Percentiles rank a stretch among this genome's conserved stretches.
Conservation (phyloP, 768 basidiomycete species). For the Psilocybe sp. region DNA sequence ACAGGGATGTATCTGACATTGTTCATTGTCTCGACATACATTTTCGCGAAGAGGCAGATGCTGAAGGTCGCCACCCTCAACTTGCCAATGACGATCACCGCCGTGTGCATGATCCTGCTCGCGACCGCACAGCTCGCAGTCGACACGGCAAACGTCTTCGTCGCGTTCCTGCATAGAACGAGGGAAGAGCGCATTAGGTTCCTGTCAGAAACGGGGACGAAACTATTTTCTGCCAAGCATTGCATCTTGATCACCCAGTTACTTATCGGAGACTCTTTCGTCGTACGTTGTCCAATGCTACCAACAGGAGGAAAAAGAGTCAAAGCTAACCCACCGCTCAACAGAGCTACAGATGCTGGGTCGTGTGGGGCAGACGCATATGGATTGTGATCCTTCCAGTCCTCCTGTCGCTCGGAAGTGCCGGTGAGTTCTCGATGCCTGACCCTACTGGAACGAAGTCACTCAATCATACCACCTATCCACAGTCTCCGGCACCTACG, state of each 20-base stretch:
- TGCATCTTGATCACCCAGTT: constrained; percentile 7
- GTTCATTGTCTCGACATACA: constrained; percentile 6
- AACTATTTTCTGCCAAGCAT: constrained; percentile 11
- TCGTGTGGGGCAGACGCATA: constrained; percentile 8
- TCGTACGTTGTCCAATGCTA: constrained; percentile 1
- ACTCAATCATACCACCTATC: background rate
- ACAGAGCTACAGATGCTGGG: constrained; percentile 10
- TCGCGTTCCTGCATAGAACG: constrained; percentile 7
- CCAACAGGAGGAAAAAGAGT: background rate
- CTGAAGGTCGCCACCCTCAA: constrained; percentile 4
- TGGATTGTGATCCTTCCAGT: constrained; percentile 11
- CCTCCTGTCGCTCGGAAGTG: constrained; percentile 9
- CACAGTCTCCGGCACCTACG: constrained; percentile 7
- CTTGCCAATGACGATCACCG: constrained; percentile 10
- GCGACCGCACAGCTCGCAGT: constrained; percentile 8
- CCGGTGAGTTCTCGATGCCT: background rate
- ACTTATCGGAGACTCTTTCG: constrained; percentile 9
- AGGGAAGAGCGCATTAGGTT: constrained; percentile 7
- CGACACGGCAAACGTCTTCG: constrained; percentile 11
- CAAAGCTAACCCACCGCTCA: too few species aligned
- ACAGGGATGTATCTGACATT: constrained; percentile 8
- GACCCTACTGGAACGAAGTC: background rate
- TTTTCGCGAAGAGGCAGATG: constrained; percentile 3
- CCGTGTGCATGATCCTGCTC: constrained; percentile 8
- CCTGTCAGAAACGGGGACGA: constrained; percentile 1